Evolutionary conservation across 768 basidiomycete genomes (phyloP).

Genomic region (Suillus fuscotomentosus): DNA sequence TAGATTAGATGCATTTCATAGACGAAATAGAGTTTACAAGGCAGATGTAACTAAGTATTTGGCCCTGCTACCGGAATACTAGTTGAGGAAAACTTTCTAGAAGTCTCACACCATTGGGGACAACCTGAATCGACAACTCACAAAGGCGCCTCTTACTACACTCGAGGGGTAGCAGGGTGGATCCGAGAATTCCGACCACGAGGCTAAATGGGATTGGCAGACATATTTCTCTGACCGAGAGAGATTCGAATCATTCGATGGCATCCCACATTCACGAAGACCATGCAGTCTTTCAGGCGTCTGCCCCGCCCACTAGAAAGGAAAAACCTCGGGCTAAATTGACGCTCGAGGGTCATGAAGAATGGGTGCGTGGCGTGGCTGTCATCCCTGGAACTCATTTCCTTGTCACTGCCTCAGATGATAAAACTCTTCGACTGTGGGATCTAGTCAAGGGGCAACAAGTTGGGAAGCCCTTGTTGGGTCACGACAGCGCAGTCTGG

Average conservation of each 20-base stretch:
- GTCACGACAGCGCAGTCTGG: background rate
- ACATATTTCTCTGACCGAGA: background rate
- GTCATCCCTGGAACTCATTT: background rate
- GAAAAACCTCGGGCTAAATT: background rate
- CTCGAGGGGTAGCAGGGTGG: background rate
- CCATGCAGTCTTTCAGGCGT: background rate
- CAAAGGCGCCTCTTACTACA: background rate
- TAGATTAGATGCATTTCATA: constrained; percentile 20
- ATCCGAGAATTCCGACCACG: background rate
- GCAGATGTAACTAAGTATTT: background rate
- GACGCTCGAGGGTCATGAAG: background rate
- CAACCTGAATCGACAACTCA: background rate
- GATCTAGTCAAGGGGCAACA: constrained; percentile 4
- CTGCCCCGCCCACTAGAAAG: background rate
- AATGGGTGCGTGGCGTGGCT: background rate
- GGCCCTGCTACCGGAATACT: background rate
- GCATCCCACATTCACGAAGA: background rate
- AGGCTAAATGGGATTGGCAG: background rate
- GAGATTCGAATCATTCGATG: background rate
- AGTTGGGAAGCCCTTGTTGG: constrained; percentile 2
- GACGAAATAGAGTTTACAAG: background rate
- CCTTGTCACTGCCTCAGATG: constrained; percentile 11
- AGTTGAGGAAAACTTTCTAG: too few species aligned
- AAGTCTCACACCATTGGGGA: background rate
- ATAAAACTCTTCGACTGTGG: constrained; percentile 9